Evolutionary conservation across 768 basidiomycete genomes (phyloP).

Genomic region (Stropharia rugosoannulata): DNA sequence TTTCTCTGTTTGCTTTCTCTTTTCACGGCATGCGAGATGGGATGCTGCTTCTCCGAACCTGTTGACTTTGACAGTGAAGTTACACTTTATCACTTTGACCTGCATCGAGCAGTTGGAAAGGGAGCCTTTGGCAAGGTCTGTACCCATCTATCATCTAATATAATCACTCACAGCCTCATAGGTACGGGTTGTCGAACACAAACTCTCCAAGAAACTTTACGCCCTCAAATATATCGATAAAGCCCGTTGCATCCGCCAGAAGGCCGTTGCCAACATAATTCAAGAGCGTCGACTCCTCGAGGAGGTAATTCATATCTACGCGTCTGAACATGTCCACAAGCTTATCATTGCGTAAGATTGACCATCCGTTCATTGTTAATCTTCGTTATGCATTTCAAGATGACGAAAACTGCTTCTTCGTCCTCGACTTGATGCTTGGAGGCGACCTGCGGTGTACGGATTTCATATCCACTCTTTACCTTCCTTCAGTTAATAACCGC

Average conservation of each 20-base stretch:
- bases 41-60: slow-evolving; percentile 69
- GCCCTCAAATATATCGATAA: slow-evolving; percentile 99
- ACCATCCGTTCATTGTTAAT: slow-evolving; percentile 89
- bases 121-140: slow-evolving; percentile 97
- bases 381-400: slow-evolving; percentile 96
- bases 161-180: slow-evolving; percentile 25
- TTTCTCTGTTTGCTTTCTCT: slow-evolving; percentile 23
- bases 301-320: slow-evolving; percentile 54
- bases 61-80: slow-evolving; percentile 85
- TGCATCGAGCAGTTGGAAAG: slow-evolving; percentile 93
- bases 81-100: slow-evolving; percentile 95
- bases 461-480: slow-evolving; percentile 2
- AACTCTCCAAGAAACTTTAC: slow-evolving; percentile 86
- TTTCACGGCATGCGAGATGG: slow-evolving; percentile 49
- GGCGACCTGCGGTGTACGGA: slow-evolving; percentile 88
- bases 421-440: slow-evolving; percentile 94
- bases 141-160: slow-evolving; percentile 9
- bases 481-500: slow-evolving; percentile 1
- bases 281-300: slow-evolving; percentile 92
- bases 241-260: slow-evolving; percentile 85
- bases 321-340: slow-evolving; percentile 1
- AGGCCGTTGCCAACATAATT: slow-evolving; percentile 89
- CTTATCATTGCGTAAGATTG: slow-evolving; percentile 49
- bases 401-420: slow-evolving; percentile 97
- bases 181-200: slow-evolving; percentile 98